Evolutionary conservation across 805 yeast genomes (phyloP).

Genomic region (Candida lessepsii): DNA sequence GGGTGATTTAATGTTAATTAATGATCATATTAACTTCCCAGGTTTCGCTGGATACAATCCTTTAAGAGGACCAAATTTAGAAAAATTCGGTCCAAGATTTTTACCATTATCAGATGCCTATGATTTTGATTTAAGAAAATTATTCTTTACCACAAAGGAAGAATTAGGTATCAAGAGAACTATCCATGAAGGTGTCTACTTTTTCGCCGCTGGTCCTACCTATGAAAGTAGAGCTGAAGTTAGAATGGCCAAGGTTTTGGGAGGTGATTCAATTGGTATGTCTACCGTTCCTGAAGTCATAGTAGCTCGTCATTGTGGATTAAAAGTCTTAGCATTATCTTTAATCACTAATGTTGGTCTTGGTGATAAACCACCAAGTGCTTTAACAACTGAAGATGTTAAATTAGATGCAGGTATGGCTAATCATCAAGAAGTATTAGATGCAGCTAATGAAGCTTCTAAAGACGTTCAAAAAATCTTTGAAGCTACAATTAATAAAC

Average conservation of each 20-base stretch:
- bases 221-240: slow-evolving; percentile 92
- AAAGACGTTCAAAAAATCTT: slow-evolving; percentile 73
- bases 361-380: slow-evolving; percentile 65
- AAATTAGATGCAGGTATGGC: slow-evolving; percentile 75
- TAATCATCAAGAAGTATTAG: slow-evolving; percentile 87
- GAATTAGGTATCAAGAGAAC: slow-evolving; percentile 50
- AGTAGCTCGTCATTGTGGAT: slow-evolving; percentile 84
- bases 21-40: slow-evolving; percentile 87
- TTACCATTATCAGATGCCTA: slow-evolving; percentile 88
- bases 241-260: slow-evolving; percentile 64
- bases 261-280: slow-evolving; percentile 97
- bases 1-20: slow-evolving; percentile 88
- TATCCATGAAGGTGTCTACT: slow-evolving; percentile 84
- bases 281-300: slow-evolving; percentile 96
- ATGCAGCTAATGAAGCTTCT: slow-evolving; percentile 77
- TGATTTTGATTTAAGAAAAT: slow-evolving; percentile 65
- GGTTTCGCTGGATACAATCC: slow-evolving; percentile 90
- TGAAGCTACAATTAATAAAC: slow-evolving; percentile 54
- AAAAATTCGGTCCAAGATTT: slow-evolving; percentile 80
- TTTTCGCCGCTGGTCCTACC: slow-evolving; percentile 88
- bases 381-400: slow-evolving; percentile 51
- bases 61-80: slow-evolving; percentile 81
- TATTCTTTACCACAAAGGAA: slow-evolving; percentile 53
- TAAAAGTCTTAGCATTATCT: slow-evolving; percentile 80
- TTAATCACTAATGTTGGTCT: slow-evolving; percentile 85